Evolutionary conservation across 1,284 basidiomycete species (phyloP).

Genomic region (Ganoderma meredithae): DNA sequence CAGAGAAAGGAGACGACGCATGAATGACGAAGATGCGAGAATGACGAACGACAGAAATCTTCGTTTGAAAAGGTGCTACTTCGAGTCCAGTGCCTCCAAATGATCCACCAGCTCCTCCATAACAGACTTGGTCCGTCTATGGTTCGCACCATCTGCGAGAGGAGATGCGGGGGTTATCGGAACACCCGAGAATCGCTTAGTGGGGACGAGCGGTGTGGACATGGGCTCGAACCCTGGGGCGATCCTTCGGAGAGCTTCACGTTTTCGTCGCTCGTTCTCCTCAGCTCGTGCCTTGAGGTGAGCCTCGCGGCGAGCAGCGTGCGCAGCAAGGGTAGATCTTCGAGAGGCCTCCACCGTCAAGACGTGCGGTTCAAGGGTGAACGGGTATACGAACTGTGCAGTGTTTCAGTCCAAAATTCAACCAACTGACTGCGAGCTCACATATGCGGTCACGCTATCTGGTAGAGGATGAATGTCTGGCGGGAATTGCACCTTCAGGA

Average conservation of each 20-base stretch:
- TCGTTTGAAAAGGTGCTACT: neutral
- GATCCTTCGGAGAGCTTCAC: constrained; percentile 76
- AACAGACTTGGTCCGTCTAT: constrained; percentile 54
- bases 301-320: constrained; percentile 70
- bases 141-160: constrained; percentile 19
- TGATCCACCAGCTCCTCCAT: constrained; percentile 87
- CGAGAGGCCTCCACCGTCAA: constrained; percentile 77
- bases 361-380: constrained; percentile 88
- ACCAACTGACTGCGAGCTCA: constrained; percentile 51
- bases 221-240: constrained; percentile 79
- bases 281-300: constrained; percentile 76
- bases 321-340: constrained; percentile 67
- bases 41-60: neutral
- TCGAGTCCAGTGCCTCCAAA: constrained; percentile 69
- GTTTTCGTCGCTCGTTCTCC: constrained; percentile 78
- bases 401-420: neutral
- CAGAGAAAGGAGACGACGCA: too few species aligned
- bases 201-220: constrained; percentile 64
- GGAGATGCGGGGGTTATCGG: constrained; percentile 6
- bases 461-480: constrained; percentile 93
- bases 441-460: constrained; percentile 87
- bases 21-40: too few species aligned
- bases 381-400: constrained; percentile 90
- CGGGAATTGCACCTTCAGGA: constrained; percentile 76
- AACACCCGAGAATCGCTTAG: constrained; percentile 34